These are phyloP conservation scores for Talaromyces trachyspermus DNA, from an alignment of 495 filamentous ascomycete genomes.

Conservation along the genomic window DNA sequence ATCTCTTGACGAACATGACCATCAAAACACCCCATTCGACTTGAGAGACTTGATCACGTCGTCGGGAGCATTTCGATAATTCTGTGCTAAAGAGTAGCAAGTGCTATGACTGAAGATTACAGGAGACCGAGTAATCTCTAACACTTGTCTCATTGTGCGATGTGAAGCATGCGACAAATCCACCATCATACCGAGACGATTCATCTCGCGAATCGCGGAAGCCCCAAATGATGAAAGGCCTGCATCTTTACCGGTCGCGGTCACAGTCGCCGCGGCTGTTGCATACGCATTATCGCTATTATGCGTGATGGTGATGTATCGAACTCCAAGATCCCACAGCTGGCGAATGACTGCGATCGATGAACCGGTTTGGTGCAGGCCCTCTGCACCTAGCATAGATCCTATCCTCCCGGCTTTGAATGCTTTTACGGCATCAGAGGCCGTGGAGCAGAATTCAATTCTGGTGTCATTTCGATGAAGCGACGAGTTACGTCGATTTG, in stretches of 20 bases:
- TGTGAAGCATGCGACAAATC: slow-evolving; percentile 62
- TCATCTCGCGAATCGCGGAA: slow-evolving; percentile 59
- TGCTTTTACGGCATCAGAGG: slow-evolving; percentile 39
- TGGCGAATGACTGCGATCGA: slow-evolving; percentile 56
- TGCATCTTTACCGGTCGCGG: slow-evolving; percentile 8
- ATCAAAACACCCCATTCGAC: slow-evolving; percentile 58
- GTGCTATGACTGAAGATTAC: slow-evolving; percentile 70
- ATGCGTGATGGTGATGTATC: slow-evolving; percentile 73
- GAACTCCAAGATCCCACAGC: slow-evolving; percentile 60
- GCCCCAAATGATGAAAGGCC: slow-evolving; percentile 6
- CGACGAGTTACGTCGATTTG: slow-evolving; percentile 69
- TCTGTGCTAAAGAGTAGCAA: slow-evolving; percentile 57
- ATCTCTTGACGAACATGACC: slow-evolving; percentile 67
- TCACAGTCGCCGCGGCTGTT: slow-evolving; percentile 50
- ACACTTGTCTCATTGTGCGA: slow-evolving; percentile 64
- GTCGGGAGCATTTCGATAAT: slow-evolving; percentile 68
- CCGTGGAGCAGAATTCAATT: slow-evolving; percentile 20
- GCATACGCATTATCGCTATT: slow-evolving; percentile 78
- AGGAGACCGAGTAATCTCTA: slow-evolving; percentile 54
- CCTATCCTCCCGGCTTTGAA: slow-evolving; percentile 27
- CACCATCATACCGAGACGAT: slow-evolving; percentile 71
- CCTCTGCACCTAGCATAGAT: slow-evolving; percentile 13
- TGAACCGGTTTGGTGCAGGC: slow-evolving; percentile 10
- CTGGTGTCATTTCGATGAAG: slow-evolving; percentile 42
- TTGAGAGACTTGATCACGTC: slow-evolving; percentile 59